Evolutionary conservation across 2,329 filamentous ascomycete genomes (phyloP), one percentile per base, ranked within the genome.

Genomic region (Hypoxylon sp.): DNA sequence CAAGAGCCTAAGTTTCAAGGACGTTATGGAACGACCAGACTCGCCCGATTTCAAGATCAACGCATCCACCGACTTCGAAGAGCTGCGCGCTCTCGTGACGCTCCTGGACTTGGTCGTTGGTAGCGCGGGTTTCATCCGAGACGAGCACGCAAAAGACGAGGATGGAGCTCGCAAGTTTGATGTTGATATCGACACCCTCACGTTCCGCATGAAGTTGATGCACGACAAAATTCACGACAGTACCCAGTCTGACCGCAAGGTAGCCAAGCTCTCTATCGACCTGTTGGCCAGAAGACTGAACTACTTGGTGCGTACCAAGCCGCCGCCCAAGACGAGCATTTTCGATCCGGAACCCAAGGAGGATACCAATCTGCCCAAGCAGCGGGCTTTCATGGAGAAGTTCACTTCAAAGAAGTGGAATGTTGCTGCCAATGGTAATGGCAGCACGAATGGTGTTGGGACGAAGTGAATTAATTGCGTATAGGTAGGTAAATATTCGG

Each of bases 61-160:
- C 3, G 73, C 74, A 11, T 62, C 75, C 20, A 89, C 86, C 0
- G 75, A 96, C 69, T 96, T 89, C 69, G 74, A 77, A 11, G 78
- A 86, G 45, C 79, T 97, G 1, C 76, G 79, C 23, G 84, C 88
- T 2, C 77, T 84, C 11, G 75, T 89, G 3, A 72, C 79, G 2
- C 79, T 95, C 13, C 79, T 97, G 4, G 87, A 94, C 64, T 81
- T 90, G 27, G 87, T 84, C 11, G 77, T 97, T 41, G 89, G 90
- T 52, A 82, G 87, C 50, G 89, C 81, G 2, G 69, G 70, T 60
- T 68, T 63, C 47, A 56, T 64, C 31, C 66, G 65, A 9, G 67
- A 63, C 49, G 8, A 57, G n/a, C 20, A 34, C 21, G 8, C 26
- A 7, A 21, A 27, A 68, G 68, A 34, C 37, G 61, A 31, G 69